Base-by-base conservation (phyloP, 2,329 filamentous ascomycete genomes). In the Aspergillus versicolor region DNA sequence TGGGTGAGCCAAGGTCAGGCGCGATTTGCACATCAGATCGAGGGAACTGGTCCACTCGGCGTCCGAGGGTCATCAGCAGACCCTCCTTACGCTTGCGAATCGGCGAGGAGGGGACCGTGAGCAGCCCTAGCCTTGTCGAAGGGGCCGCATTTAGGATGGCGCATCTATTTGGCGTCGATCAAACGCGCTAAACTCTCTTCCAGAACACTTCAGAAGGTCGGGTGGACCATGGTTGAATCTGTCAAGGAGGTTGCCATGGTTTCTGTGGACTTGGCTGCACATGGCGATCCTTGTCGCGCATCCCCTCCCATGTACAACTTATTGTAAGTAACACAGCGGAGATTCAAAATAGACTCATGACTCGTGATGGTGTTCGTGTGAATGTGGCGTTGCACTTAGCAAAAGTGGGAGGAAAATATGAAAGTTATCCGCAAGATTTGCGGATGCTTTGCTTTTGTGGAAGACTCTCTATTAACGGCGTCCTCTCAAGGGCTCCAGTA, bases 151-250 rank as follows among this genome's bases (percentile, higher is more conserved):
- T 34, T 52, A 55, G 59, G 9, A 55, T 60, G 51, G 51, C 41
- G 34, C 56, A 43, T 56, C 30, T 34, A 42, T 34, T 44, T 54
- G 41, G 52, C 37, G 50, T 43, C 42, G 38, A 56, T 56, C 54
- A 54, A 47, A 32, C 44, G 17, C 24, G 15, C 46, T 40, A 22
- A 43, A 27, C 9, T 30, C 17, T 43, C 62, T 30, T 65, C 59
- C 47, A 62, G 63, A 62, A 63, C 47, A 43, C 41, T 54, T 42
- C 59, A 46, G 56, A 62, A 58, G 44, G 45, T 37, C 21, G 12
- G 51, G 27, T 5, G 11, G 21, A 44, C 32, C 21, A 37, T 21
- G 44, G 44, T 47, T 34, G 44, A 13, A 24, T 3, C n/a, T 17
- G 38, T 21, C 27, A 8, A 37, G 27, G 34, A 46, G 24, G 34